Evolutionary conservation across 441 rosid genomes (phyloP).

Genomic region (Lepidium campestre): DNA sequence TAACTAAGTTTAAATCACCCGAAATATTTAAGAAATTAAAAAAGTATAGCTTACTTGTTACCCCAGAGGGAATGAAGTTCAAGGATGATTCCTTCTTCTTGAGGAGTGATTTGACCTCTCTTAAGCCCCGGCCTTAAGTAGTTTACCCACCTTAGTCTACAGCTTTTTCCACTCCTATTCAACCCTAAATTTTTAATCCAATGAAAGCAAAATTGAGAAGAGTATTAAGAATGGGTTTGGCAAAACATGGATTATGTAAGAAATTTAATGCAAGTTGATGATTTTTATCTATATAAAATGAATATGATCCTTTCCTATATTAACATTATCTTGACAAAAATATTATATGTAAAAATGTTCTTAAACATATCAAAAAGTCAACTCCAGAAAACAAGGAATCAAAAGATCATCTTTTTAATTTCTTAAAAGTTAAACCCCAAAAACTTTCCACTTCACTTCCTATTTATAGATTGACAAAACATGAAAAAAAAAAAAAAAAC

Average conservation of each 20-base stretch:
- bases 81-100: conserved; percentile 71
- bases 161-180: conserved; percentile 74
- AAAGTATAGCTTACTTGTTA: conserved; percentile 54
- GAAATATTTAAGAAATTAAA: no score
- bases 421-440: background rate
- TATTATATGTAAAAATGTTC: background rate
- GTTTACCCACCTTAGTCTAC: conserved; percentile 85
- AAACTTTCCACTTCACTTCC: background rate
- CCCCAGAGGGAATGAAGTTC: conserved; percentile 77
- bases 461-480: background rate
- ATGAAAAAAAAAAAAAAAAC: background rate
- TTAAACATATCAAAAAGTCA: conserved; percentile 11
- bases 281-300: conserved; percentile 2
- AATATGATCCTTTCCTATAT: background rate
- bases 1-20: no score
- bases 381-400: conserved; percentile 20
- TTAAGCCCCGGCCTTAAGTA: conserved; percentile 75
- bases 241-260: background rate
- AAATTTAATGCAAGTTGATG: conserved; percentile 5
- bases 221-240: background rate
- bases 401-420: background rate
- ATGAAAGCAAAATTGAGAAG: background rate
- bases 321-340: background rate
- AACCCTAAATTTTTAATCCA: conserved; percentile 36
- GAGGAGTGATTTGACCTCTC: conserved; percentile 68